Conservation (phyloP, 495 filamentous ascomycete species). For the Lophiotrema nucula region DNA sequence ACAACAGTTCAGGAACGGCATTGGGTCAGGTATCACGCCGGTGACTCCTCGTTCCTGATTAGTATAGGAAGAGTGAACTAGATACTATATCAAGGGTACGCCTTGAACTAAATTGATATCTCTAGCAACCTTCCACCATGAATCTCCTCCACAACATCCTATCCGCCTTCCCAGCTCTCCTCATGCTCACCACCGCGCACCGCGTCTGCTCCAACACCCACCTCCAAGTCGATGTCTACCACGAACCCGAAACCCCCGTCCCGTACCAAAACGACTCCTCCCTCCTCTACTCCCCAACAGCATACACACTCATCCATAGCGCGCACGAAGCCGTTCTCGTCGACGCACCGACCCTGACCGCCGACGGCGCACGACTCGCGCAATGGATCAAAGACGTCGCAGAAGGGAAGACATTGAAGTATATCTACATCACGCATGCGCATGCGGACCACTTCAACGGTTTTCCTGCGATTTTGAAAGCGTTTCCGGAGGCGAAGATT, state of each 20-base stretch:
- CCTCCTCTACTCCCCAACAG: not conserved
- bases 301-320: not conserved
- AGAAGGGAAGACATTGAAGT: conserved; percentile 37
- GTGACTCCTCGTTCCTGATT: too few relatives aligned
- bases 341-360: conserved; percentile 36
- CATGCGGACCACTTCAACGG: conserved; percentile 52
- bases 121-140: too few relatives aligned
- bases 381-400: conserved; percentile 37
- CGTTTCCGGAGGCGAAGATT: conserved; percentile 37
- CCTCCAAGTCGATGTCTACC: not conserved
- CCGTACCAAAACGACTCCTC: not conserved
- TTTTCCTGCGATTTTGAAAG: conserved; percentile 30
- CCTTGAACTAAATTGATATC: too few relatives aligned
- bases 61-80: too few relatives aligned
- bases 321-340: conserved; percentile 36
- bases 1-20: too few relatives aligned
- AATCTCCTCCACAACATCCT: not conserved
- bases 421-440: conserved; percentile 50
- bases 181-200: not conserved
- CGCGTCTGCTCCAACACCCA: not conserved
- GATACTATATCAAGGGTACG: too few relatives aligned
- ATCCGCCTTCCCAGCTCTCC: not conserved
- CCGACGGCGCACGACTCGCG: conserved; percentile 25
- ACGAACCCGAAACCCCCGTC: not conserved
- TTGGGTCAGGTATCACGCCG: too few relatives aligned